These are phyloP conservation scores for Fusarium drepaniforme DNA, from an alignment of 2,329 filamentous ascomycete genomes.

Conservation along the genomic window DNA sequence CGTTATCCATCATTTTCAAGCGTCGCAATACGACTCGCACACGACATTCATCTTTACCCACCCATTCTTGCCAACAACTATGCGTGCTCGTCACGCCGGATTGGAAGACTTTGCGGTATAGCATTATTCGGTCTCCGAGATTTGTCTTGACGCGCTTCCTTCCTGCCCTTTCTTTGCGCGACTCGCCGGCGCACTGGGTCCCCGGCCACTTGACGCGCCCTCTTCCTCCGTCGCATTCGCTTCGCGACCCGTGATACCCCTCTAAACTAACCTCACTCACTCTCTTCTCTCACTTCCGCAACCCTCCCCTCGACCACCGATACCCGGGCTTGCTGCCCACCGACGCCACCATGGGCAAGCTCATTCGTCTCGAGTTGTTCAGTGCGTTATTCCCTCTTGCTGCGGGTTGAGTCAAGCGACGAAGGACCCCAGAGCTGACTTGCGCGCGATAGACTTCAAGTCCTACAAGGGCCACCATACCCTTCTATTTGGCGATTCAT, in stretches of 20 bases:
- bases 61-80: constrained; percentile 19
- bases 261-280: constrained; percentile 23
- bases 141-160: not conserved
- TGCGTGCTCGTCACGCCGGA: constrained; percentile 15
- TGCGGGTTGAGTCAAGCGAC: constrained; percentile 3
- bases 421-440: constrained; percentile 27
- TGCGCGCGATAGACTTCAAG: constrained; percentile 83
- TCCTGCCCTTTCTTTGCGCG: constrained; percentile 23
- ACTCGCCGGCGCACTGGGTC: constrained; percentile 34
- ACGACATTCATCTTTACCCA: constrained; percentile 7
- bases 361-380: constrained; percentile 93
- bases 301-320: constrained; percentile 9
- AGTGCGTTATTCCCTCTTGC: constrained; percentile 67
- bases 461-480: constrained; percentile 98
- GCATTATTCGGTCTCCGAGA: constrained; percentile 9
- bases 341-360: constrained; percentile 84
- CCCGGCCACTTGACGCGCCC: constrained; percentile 40
- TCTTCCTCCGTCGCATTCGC: constrained; percentile 34
- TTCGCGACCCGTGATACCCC: constrained; percentile 33
- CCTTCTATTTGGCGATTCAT: constrained; percentile 95
- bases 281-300: constrained; percentile 14
- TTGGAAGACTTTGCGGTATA: constrained; percentile 17
- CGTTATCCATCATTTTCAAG: constrained; percentile 38
- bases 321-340: constrained; percentile 29
- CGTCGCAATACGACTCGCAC: constrained; percentile 28